Base-by-base conservation (phyloP, 2,329 filamentous ascomycete genomes). In the Cryphonectria naterciae region DNA sequence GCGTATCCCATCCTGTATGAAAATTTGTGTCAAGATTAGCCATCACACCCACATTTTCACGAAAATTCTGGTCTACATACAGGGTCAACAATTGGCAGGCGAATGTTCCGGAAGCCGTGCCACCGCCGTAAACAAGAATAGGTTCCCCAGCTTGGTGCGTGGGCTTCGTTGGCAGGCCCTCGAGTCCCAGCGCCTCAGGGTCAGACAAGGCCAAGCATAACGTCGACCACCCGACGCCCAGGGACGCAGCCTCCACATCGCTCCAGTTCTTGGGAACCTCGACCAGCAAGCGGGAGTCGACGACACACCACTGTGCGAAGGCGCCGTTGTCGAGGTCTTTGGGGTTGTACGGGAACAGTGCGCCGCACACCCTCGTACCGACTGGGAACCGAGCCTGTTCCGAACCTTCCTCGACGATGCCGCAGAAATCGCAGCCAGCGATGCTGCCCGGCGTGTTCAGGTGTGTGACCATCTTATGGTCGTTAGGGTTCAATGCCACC, bases 401-500 rank as follows among this genome's bases (percentile, higher is more conserved):
- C 75, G 46, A 77, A 46, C 25, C 56, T 1, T 70, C 72, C 1
- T 76, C 73, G n/a, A 79, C 73, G 8, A 68, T 73, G 11, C 78
- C 77, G 4, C 76, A 75, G 67, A 77, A 80, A 66, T 80, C 78
- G 56, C 70, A 74, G 8, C 79, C 79, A 28, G 68, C 68, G 3
- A 77, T 74, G 46, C 28, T 39, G 28, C 64, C 43, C 7, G n/a
- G 41, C 28, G 28, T 52, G 22, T 22, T 28, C 19, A 71, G 73
- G 37, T 75, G 72, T 37, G 75, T 76, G 37, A 75, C 28, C 73
- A 78, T 77, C 65, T 80, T 80, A 41, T 72, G 71, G 70, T 81
- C 79, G 43, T 67, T 73, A 2, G 78, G 78, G 69, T 80, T 81
- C 35, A 81, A 66, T 13, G 76, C 78, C 1, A 80, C 76, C 1